Evolutionary conservation across 176 grass and related monocot species (phyloP).

Genomic region (Ampelocalamus luodianensis): DNA sequence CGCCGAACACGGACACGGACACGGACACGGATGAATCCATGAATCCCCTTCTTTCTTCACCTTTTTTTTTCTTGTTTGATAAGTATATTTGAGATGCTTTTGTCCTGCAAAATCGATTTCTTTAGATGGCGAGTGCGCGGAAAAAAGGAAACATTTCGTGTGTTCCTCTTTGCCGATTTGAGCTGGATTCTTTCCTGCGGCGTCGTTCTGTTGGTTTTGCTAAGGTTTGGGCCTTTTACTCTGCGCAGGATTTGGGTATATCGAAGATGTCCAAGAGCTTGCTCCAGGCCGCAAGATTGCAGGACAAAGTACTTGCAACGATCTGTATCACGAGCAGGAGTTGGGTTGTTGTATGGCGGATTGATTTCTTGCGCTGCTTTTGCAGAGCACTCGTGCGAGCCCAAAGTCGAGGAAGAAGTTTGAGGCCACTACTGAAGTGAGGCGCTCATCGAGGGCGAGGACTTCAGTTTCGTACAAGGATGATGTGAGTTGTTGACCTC

Average conservation of each 20-base stretch:
- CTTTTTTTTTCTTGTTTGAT: not conserved
- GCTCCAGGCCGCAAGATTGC: constrained; percentile 69
- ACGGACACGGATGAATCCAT: not conserved
- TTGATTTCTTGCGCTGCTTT: constrained; percentile 9
- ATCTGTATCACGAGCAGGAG: not conserved
- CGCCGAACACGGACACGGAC: not conserved
- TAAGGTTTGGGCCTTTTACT: not conserved
- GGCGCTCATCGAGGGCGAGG: constrained; percentile 85
- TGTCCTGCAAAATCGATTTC: not conserved
- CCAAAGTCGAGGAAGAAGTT: constrained; percentile 72
- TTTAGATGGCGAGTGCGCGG: not conserved
- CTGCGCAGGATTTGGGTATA: constrained; percentile 80
- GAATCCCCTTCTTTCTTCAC: not conserved
- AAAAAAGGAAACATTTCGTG: not conserved
- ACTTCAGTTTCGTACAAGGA: constrained; percentile 80
- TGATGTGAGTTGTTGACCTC: constrained; percentile 59
- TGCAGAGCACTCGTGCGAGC: constrained; percentile 61
- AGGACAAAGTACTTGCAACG: constrained; percentile 55
- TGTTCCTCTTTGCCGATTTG: not conserved
- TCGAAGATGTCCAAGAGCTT: constrained; percentile 86
- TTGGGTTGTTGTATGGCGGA: not conserved
- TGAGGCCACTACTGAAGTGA: constrained; percentile 63
- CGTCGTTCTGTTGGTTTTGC: not conserved
- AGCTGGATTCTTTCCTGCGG: not conserved
- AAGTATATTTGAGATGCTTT: not conserved